Conservation (phyloP, 2,329 filamentous ascomycete genomes). For the Herpomyces periplanetae region DNA sequence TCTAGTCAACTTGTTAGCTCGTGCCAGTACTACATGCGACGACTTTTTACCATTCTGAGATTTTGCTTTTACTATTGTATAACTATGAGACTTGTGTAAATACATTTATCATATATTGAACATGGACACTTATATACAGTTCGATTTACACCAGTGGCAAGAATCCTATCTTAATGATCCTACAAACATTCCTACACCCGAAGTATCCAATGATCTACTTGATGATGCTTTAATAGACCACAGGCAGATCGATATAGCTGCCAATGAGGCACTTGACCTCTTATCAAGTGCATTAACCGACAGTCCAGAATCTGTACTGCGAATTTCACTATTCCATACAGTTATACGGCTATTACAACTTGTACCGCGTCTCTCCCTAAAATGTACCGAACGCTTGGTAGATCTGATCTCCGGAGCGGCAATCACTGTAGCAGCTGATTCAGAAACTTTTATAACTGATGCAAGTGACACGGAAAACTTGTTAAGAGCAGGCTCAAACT, state of each 20-base stretch:
- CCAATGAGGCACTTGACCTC: conserved; percentile 53
- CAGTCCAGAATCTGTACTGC: conserved; percentile 52
- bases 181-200: conserved; percentile 35
- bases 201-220: conserved; percentile 41
- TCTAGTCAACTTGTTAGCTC: too few relatives aligned
- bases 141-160: conserved; percentile 84
- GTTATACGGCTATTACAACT: too few relatives aligned
- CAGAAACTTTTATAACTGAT: conserved; percentile 13
- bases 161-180: conserved; percentile 92
- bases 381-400: conserved; percentile 30
- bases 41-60: too few relatives aligned
- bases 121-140: conserved; percentile 25
- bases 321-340: conserved; percentile 47
- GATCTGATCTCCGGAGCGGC: conserved; percentile 6
- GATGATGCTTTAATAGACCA: conserved; percentile 40
- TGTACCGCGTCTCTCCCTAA: too few relatives aligned
- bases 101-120: conserved; percentile 10
- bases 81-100: too few relatives aligned
- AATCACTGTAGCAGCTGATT: conserved; percentile 4
- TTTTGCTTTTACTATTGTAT: too few relatives aligned
- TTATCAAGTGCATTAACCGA: conserved; percentile 75
- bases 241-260: too few relatives aligned
- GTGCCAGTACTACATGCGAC: too few relatives aligned
- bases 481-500: conserved; percentile 47
- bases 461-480: conserved; percentile 78